phyloP scores from a whole-genome alignment of 148 eudicot species.

The Euryodendron excelsum region DNA sequence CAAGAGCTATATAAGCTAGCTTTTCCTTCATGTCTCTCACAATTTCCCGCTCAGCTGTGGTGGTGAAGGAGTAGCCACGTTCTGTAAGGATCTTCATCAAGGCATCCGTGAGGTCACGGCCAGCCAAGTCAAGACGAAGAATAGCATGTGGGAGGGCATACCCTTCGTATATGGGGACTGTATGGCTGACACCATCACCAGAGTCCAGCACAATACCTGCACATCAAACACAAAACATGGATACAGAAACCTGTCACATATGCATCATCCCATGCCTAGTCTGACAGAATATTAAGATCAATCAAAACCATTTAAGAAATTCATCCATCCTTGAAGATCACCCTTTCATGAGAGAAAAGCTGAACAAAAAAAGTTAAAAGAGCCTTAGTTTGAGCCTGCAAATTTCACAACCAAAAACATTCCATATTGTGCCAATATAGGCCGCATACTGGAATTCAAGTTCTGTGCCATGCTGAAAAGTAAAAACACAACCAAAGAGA shows the following conservation, averaged over 20 bases:
- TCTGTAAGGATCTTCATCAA: constrained; percentile 87
- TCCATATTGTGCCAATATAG: not conserved
- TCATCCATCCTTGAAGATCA: not conserved
- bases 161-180: constrained; percentile 82
- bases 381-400: not conserved
- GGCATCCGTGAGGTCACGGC: constrained; percentile 76
- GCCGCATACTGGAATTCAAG: not conserved
- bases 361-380: not conserved
- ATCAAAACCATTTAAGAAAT: not conserved
- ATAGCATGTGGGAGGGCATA: constrained; percentile 83
- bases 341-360: not conserved
- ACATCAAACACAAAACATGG: not conserved
- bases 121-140: constrained; percentile 84
- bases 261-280: not conserved
- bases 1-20: constrained; percentile 51
- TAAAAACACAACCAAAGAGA: not conserved
- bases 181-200: constrained; percentile 93
- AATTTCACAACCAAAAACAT: not conserved
- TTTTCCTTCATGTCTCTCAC: constrained; percentile 71
- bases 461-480: not conserved
- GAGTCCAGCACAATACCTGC: constrained; percentile 87
- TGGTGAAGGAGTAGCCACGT: constrained; percentile 88
- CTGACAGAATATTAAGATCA: not conserved
- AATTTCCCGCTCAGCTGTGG: constrained; percentile 85
- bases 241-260: not conserved